A percentile compares a stretch with the other conserved stretches of the same genome.
Evolutionary conservation across 208 protist genomes (phyloP).

Genomic region (Acanthamoeba divionensis): DNA sequence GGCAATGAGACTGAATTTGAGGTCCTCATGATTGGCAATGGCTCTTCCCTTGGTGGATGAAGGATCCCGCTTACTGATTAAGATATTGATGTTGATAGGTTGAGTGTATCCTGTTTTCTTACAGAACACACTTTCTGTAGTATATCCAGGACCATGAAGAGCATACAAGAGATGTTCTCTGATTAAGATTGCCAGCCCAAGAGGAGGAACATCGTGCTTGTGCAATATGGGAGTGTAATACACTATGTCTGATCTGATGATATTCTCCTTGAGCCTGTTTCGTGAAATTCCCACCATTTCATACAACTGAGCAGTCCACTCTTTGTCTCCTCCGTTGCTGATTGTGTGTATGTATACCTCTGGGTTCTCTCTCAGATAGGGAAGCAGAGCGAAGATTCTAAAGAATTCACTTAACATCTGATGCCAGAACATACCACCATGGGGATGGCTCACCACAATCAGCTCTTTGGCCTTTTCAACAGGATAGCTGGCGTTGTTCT

Average conservation of each 20-base stretch:
- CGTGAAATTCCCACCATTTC: too few species aligned
- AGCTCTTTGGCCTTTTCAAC: constrained; percentile 7
- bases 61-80: not conserved
- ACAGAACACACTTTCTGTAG: not conserved
- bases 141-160: not conserved
- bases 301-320: too few species aligned
- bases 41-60: not conserved
- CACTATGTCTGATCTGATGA: not conserved
- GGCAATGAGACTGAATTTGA: not conserved
- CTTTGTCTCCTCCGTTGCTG: too few species aligned
- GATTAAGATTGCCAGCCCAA: not conserved
- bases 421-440: constrained; percentile 43
- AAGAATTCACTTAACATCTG: constrained; percentile 1
- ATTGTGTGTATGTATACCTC: not conserved
- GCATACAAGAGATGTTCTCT: not conserved
- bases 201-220: not conserved
- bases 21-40: not conserved
- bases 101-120: not conserved
- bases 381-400: not conserved
- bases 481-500: not conserved
- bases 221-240: not conserved
- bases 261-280: too few species aligned
- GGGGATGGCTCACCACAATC: not conserved
- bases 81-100: not conserved
- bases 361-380: constrained; percentile 14